Evolutionary conservation across 352 stramenopile genomes (phyloP).

Genomic region (Phytophthora ohioensis): DNA sequence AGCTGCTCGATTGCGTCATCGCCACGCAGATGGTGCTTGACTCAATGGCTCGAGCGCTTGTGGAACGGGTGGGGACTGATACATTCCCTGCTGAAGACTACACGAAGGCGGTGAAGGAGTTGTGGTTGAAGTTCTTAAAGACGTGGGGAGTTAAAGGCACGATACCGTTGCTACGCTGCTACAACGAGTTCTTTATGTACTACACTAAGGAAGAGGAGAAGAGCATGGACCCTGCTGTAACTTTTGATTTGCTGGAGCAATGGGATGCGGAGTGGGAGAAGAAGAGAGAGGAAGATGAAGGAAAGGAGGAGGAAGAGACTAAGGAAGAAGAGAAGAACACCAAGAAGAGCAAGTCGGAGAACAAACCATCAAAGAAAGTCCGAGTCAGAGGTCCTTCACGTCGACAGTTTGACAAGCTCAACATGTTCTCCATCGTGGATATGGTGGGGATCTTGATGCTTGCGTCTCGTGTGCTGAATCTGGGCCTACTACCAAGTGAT

Average conservation of each 20-base stretch:
- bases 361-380: neutral
- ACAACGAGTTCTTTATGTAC: constrained; percentile 73
- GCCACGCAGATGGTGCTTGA: constrained; percentile 73
- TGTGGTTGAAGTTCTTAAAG: constrained; percentile 79
- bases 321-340: constrained; percentile 8
- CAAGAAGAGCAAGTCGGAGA: neutral
- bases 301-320: neutral
- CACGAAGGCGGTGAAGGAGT: constrained; percentile 52
- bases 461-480: constrained; percentile 67
- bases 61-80: constrained; percentile 45
- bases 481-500: constrained; percentile 68
- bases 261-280: constrained; percentile 66
- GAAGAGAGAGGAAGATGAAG: constrained; percentile 30
- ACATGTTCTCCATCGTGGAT: constrained; percentile 63
- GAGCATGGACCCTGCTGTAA: constrained; percentile 60
- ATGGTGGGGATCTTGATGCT: constrained; percentile 71
- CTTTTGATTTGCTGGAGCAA: constrained; percentile 71
- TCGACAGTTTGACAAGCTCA: constrained; percentile 40
- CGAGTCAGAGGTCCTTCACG: neutral
- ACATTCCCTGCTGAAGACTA: constrained; percentile 56
- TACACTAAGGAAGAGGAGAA: constrained; percentile 39
- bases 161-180: constrained; percentile 71
- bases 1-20: constrained; percentile 66
- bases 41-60: constrained; percentile 55
- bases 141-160: constrained; percentile 68